Evolutionary conservation across 306 rosid genomes (phyloP), one percentile per base, ranked within the genome.

Genomic region (Rubus idaeus): DNA sequence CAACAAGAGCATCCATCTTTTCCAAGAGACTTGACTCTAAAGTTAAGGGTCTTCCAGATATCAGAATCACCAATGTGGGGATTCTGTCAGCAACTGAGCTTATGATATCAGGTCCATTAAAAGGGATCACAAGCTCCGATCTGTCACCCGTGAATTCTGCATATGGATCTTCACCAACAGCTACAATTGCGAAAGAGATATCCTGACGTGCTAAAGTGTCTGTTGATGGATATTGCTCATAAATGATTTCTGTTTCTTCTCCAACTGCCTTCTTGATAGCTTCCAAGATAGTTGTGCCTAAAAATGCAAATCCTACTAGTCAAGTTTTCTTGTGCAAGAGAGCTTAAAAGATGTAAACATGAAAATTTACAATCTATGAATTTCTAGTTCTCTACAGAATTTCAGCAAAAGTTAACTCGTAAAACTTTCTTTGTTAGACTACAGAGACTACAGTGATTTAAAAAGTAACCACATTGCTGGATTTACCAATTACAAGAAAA

Each of bases 241-340:
- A 89, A 46, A 91, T 78, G 44, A 91, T 83, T 73, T 94, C 90
- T 71, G 91, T 85, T 67, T 87, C 79, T 64, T 63, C 88, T 75
- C 91, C 90, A 47, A 89, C 91, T 2, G 91, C 71, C 86, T 80
- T 85, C 77, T 88, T 74, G 45, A 94, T 87, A 62, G 96, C 96
- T 76, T 94, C 96, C 86, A 89, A 89, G 75, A 92, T 86, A 66
- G 97, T 90, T 56, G 95, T 88, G 42, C 97, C 98, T 91, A 40
- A 30, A 76, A 63, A 74, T 75, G 62, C 13, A 64, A 56, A 30
- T 57, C 49, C 30, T 10, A 74, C 55, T 26, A 37, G 71, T 44
- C 67, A 55, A 41, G 71, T 71, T 78, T 20, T 3, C 26, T 12
- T 14, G 50, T 5, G 26, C 18, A 60, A 69, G 39, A 0, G 17